A percentile compares a stretch with the other conserved stretches of the same genome.
Conservation (phyloP, 225 moss, liverwort and hornwort genomes). For the Physcomitrellopsis africana region DNA sequence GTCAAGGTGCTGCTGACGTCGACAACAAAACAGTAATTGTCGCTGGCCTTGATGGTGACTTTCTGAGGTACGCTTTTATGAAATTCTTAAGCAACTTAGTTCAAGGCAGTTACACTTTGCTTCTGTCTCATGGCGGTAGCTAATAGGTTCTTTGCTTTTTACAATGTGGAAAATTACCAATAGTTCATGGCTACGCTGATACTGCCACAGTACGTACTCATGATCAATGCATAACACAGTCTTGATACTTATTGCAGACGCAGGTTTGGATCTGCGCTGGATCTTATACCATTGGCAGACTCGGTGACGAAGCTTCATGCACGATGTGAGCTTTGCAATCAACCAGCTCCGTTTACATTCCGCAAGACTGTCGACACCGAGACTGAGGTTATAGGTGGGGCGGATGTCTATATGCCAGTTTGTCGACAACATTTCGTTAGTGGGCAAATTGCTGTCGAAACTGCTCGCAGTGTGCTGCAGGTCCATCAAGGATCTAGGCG, state of each 20-base stretch:
- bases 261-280: constrained; percentile 75
- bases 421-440: constrained; percentile 89
- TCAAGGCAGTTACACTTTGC: neutral
- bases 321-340: constrained; percentile 85
- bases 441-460: constrained; percentile 71
- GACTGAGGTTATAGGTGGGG: constrained; percentile 84
- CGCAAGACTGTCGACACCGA: constrained; percentile 76
- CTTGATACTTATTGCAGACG: constrained; percentile 50
- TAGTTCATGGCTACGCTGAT: neutral
- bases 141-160: neutral
- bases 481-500: constrained; percentile 44
- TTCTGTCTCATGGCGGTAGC: constrained; percentile 8
- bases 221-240: constrained; percentile 6
- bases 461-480: constrained; percentile 69
- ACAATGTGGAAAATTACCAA: neutral
- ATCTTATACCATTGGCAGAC: constrained; percentile 87
- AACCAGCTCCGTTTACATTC: constrained; percentile 83
- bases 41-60: constrained; percentile 94
- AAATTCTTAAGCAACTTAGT: neutral
- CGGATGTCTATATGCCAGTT: constrained; percentile 95
- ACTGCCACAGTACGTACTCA: neutral
- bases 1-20: constrained; percentile 77
- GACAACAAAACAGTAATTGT: constrained; percentile 84
- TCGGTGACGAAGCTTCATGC: constrained; percentile 89
- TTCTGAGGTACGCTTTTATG: constrained; percentile 55